Base-by-base conservation (phyloP, 306 rosid genomes). In the Cicer arietinum region DNA sequence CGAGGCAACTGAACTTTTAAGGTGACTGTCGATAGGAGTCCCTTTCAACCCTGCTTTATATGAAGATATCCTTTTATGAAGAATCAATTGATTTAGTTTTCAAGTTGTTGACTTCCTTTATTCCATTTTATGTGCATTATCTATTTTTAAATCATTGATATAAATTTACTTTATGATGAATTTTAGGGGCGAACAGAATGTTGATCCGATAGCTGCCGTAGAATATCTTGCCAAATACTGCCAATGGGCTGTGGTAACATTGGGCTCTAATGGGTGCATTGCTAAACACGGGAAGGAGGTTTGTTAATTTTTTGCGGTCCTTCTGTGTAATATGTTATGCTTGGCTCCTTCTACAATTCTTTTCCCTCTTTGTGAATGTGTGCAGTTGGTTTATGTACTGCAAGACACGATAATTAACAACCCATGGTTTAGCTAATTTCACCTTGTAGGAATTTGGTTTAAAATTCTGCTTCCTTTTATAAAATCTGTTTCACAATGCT, bases 211-310 rank as follows among this genome's bases (percentile, higher is more conserved):
- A 48, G 85, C 66, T 67, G 90, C 96, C 0, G 86, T 90, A 59
- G 95, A 92, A 64, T 92, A 86, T 85, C 86, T 94, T 73, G 80
- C 90, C 14, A 88, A 77, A 71, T 84, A 92, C 84, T 94, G 97
- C 84, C 81, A 71, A 66, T 92, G 96, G 96, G 95, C 97, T 47
- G 99, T 89, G 56, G 99, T 94, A 74, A 94, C 99, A 10, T 84
- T 94, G 77, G 96, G 97, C 35, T 13, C 89, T 51, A 84, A 84
- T 52, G 99, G 99, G 54, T 92, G 96, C 91, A 85, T 92, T 10
- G 95, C 97, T n/a, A 94, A 83, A 82, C 99, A 92, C 12, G 95
- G 95, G 76, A 85, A 86, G 77, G 95, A 94, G 95, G 97, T 94
- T 4, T 59, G 90, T 74, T 73, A 10, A 41, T 40, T 22, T 45